A percentile compares a stretch with the other conserved stretches of the same genome.
These are phyloP conservation scores for Leccinum pallidistipes DNA, from an alignment of 1,284 basidiomycete species.

Conservation along the genomic window DNA sequence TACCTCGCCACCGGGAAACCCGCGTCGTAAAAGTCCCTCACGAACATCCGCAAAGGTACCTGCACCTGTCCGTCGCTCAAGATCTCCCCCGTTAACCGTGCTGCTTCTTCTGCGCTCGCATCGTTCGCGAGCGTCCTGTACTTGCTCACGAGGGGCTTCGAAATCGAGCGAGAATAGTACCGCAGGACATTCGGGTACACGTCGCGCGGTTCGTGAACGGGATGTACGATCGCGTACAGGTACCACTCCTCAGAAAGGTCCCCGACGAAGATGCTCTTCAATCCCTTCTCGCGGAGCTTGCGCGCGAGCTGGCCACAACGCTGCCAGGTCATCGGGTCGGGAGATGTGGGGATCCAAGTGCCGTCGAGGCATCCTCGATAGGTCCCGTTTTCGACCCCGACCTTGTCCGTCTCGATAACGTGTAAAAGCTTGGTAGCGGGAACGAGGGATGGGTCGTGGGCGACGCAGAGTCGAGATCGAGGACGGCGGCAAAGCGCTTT, in stretches of 20 bases:
- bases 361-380: constrained; percentile 62
- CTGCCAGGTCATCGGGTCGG: constrained; percentile 68
- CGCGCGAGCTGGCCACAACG: constrained; percentile 57
- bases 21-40: constrained; percentile 52
- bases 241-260: constrained; percentile 78
- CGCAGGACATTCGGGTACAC: constrained; percentile 57
- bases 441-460: constrained; percentile 44
- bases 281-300: constrained; percentile 56
- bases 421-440: constrained; percentile 51
- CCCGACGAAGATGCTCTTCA: constrained; percentile 61
- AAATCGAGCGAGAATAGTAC: constrained; percentile 56
- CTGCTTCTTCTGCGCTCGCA: constrained; percentile 43
- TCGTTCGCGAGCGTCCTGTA: constrained; percentile 43
- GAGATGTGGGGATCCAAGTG: constrained; percentile 21
- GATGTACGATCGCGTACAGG: constrained; percentile 69
- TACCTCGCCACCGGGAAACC: constrained; percentile 69
- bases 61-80: constrained; percentile 70
- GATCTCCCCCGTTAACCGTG: constrained; percentile 50
- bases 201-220: constrained; percentile 48
- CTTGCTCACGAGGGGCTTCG: constrained; percentile 44
- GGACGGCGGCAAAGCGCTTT: constrained; percentile 52
- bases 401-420: constrained; percentile 55
- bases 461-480: constrained; percentile 53
- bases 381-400: constrained; percentile 56
- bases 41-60: constrained; percentile 62